These are phyloP conservation scores for Aspergillus indologenus DNA, from an alignment of 495 filamentous ascomycete genomes.

Conservation along the genomic window DNA sequence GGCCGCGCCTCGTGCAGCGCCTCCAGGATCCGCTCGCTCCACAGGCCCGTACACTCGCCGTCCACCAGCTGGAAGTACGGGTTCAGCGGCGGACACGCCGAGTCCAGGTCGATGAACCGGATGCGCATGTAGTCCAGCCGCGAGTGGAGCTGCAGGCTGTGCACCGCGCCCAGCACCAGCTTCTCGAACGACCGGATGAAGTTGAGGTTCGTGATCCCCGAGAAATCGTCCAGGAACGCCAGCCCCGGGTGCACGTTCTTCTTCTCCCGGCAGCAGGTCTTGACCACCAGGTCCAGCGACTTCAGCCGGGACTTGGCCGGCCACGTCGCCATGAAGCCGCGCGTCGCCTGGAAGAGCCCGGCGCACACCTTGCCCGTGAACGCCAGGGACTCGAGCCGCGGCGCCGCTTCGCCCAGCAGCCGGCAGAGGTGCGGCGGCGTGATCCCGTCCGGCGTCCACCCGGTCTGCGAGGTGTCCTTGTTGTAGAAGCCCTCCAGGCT, in stretches of 20 bases:
- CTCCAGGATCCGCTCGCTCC: conserved; percentile 62
- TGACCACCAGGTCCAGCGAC: conserved; percentile 65
- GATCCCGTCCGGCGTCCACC: conserved; percentile 20
- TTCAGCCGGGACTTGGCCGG: conserved; percentile 44
- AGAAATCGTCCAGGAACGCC: conserved; percentile 47
- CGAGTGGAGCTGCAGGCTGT: conserved; percentile 50
- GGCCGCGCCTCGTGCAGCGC: conserved; percentile 53
- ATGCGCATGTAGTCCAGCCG: conserved; percentile 59
- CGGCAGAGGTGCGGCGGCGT: conserved; percentile 50
- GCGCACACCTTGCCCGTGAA: conserved; percentile 67
- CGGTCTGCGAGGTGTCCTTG: conserved; percentile 45
- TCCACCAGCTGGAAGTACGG: conserved; percentile 61
- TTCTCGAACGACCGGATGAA: conserved; percentile 67
- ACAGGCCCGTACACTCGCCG: conserved; percentile 60
- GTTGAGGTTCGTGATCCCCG: conserved; percentile 62
- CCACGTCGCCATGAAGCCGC: conserved; percentile 29
- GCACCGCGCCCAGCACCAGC: conserved; percentile 58
- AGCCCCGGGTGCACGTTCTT: conserved; percentile 22
- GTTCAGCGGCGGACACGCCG: conserved; percentile 51
- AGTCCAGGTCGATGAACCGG: conserved; percentile 69
- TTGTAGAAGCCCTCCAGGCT: conserved; percentile 66
- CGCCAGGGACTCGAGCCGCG: conserved; percentile 58
- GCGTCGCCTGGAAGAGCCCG: conserved; percentile 52
- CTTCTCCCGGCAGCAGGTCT: conserved; percentile 62
- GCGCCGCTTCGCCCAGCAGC: conserved; percentile 52